Base-by-base conservation (phyloP, 352 stramenopile species). In the Phytophthora vignae region DNA sequence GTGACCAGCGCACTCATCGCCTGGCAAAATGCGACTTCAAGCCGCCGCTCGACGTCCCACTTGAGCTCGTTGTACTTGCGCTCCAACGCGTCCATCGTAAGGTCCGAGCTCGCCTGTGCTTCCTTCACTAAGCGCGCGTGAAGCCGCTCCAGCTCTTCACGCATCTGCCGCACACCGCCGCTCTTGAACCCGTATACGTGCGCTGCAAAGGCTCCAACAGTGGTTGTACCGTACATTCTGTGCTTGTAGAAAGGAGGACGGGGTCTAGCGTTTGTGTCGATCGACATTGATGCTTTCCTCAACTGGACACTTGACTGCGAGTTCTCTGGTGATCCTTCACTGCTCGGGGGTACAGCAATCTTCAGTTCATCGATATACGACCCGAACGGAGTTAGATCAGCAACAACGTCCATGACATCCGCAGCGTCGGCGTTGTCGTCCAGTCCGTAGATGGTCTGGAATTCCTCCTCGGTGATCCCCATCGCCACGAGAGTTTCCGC, bases 11-110 rank as follows among this genome's bases (percentile, higher is more conserved):
- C 85, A 53, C 84, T 93, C 79, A 96, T 88, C 2, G 88, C 74
- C 65, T 96, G 88, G 48, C 78, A 93, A 59, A 95, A 94, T n/a
- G 85, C 82, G 11, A 96, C 86, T 50, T 96, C 90, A 6, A 96
- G 77, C 9, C 90, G 87, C 22, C 88, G 85, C 64, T 96, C 89
- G 19, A 95, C 83, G 59, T 93, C 84, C 89, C 89, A 96, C 62
- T 92, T 90, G 29, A 96, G 77, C 64, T 93, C 84, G 42, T 94
- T 81, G 67, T 90, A 92, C 65, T 93, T 87, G 29, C 87, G 81
- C 60, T 94, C 85, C 29, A 95, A 74, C 1, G 77, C 86, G 49
- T 94, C 85, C 14, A 94, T 81, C 2, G 85, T 93, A 19, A 93
- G 78, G 57, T 95, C 87, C 4, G 89, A 91, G 44, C 77, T 87